These are phyloP conservation scores for Ophiostoma sp. DNA, from an alignment of 2,329 filamentous ascomycete species.

Conservation along the genomic window DNA sequence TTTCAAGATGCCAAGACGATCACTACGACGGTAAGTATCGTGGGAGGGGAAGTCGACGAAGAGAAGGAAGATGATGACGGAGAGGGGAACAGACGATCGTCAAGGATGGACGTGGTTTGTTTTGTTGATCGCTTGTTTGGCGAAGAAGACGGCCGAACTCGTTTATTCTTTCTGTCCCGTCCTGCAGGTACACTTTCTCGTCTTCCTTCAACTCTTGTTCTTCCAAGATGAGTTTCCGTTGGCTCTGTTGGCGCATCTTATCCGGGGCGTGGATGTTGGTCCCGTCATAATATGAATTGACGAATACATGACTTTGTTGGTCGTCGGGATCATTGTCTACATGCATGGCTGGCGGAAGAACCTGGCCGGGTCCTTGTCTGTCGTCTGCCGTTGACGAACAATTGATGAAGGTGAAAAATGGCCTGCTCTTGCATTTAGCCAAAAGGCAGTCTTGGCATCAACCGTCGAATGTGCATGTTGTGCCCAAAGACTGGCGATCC, in stretches of 20 bases:
- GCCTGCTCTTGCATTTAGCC: slow-evolving; percentile 11
- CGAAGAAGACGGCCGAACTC: not conserved
- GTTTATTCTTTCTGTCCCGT: not conserved
- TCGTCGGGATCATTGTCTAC: not conserved
- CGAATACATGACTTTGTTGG: too few relatives aligned
- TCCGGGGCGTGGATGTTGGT: not conserved
- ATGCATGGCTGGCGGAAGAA: not conserved
- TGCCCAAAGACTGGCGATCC: not conserved
- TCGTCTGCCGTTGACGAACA: not conserved
- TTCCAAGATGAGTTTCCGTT: not conserved
- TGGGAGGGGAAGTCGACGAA: not conserved
- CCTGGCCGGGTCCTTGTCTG: not conserved
- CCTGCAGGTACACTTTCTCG: not conserved
- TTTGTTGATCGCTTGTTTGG: slow-evolving; percentile 11
- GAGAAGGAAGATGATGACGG: not conserved
- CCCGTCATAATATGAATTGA: too few relatives aligned
- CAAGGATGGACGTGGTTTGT: not conserved
- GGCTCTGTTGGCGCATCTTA: not conserved
- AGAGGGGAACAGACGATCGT: not conserved
- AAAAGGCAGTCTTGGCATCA: slow-evolving; percentile 10
- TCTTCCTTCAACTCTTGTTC: not conserved
- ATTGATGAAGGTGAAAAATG: too few relatives aligned
- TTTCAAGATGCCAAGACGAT: not conserved
- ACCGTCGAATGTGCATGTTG: not conserved
- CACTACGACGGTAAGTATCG: not conserved